Percentiles rank a stretch among this genome's conserved stretches.
Evolutionary conservation across 2,329 filamentous ascomycete species (phyloP).

Genomic region (Bipolaris victoriae): DNA sequence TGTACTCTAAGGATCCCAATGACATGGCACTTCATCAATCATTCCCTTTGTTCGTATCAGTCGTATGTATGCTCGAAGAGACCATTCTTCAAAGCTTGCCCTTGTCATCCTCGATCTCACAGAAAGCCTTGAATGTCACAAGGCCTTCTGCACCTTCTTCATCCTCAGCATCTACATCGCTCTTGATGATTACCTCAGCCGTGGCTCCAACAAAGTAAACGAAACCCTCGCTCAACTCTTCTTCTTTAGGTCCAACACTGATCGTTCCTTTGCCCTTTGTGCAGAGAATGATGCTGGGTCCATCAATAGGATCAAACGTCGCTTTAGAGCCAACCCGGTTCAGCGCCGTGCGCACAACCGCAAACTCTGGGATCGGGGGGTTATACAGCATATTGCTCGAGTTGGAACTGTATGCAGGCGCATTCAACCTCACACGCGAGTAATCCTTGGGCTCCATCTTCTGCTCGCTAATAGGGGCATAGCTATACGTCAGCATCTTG

Average conservation of each 20-base stretch:
- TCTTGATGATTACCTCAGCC: conserved; percentile 81
- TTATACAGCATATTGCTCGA: conserved; percentile 82
- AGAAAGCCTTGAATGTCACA: conserved; percentile 92
- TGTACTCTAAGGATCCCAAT: background rate
- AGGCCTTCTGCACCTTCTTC: conserved; percentile 64
- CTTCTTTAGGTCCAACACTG: conserved; percentile 79
- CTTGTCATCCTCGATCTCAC: conserved; percentile 65
- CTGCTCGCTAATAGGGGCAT: conserved; percentile 91
- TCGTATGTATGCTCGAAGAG: background rate
- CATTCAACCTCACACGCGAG: conserved; percentile 82
- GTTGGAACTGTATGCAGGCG: conserved; percentile 77
- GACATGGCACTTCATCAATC: conserved; percentile 1
- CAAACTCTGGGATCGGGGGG: conserved; percentile 95
- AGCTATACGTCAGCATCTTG: conserved; percentile 91
- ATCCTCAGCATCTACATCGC: conserved; percentile 53
- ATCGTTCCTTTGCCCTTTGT: conserved; percentile 84
- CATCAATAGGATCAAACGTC: conserved; percentile 84
- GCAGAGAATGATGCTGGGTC: conserved; percentile 92
- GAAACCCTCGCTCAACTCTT: conserved; percentile 64
- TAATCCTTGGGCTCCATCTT: conserved; percentile 90
- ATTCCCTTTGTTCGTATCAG: background rate
- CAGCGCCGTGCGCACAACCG: conserved; percentile 80
- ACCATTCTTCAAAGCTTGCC: conserved; percentile 33
- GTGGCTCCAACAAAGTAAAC: conserved; percentile 77
- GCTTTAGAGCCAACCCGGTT: conserved; percentile 75